phyloP scores from a whole-genome alignment of 1,284 basidiomycete genomes.

The Ganoderma meredithae region DNA sequence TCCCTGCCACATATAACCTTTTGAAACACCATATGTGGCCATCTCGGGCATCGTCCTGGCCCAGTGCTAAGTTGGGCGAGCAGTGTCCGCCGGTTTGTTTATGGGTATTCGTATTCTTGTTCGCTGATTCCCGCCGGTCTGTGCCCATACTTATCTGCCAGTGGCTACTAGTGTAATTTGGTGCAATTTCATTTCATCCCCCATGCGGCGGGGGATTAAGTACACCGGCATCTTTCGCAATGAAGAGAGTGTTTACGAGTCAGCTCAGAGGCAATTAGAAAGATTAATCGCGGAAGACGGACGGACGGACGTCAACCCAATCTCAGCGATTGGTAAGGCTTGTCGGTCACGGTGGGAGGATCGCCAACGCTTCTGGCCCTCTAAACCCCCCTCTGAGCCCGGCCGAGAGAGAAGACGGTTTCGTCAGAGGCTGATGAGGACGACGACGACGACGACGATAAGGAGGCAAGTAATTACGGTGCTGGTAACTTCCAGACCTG shows the following conservation, averaged over 20 bases:
- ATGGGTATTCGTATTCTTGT: not conserved
- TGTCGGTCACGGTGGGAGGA: not conserved
- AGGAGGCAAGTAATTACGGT: not conserved
- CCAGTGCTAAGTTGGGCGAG: no score
- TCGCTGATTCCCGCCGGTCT: conserved; percentile 2
- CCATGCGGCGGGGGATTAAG: no score
- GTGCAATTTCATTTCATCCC: not conserved
- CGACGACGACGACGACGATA: not conserved
- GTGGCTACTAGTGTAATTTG: not conserved
- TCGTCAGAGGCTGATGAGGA: not conserved
- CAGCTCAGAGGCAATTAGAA: not conserved
- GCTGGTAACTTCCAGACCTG: not conserved
- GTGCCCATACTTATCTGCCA: not conserved
- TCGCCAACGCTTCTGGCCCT: not conserved
- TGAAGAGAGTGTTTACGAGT: not conserved
- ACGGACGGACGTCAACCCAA: not conserved
- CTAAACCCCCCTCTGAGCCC: not conserved
- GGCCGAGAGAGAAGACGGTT: not conserved
- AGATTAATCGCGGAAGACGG: not conserved
- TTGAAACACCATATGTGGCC: not conserved
- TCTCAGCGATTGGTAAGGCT: not conserved
- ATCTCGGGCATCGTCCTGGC: not conserved
- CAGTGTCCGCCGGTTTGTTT: no score
- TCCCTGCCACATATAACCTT: not conserved
- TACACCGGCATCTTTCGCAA: not conserved